Evolutionary conservation across 148 eudicot genomes (phyloP).

Genomic region (Fagopyrum esculentum): DNA sequence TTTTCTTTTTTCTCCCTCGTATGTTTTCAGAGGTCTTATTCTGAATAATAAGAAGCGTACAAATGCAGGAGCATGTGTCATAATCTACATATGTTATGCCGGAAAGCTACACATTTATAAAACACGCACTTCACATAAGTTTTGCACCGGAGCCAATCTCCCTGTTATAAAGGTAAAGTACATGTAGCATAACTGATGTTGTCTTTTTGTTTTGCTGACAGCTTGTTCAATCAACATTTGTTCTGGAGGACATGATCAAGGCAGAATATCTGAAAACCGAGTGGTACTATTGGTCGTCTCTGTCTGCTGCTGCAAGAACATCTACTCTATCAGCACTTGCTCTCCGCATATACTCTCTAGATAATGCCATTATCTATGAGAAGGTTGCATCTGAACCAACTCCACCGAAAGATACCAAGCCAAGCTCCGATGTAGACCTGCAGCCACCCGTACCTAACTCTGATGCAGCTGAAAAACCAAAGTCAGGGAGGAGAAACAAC

Average conservation of each 20-base stretch:
- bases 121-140: no score
- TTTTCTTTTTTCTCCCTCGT: not conserved
- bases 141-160: no score
- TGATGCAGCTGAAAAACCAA: constrained; percentile 33
- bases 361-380: constrained; percentile 51
- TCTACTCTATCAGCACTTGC: constrained; percentile 61
- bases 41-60: no score
- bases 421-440: constrained; percentile 24
- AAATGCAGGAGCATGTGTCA: no score
- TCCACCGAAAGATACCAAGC: constrained; percentile 17
- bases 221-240: constrained; percentile 64
- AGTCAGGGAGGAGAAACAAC: constrained; percentile 31
- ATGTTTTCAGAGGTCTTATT: not conserved
- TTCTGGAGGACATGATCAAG: constrained; percentile 70
- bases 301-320: constrained; percentile 60
- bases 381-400: constrained; percentile 19
- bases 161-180: no score
- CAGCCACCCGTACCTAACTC: constrained; percentile 23
- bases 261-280: constrained; percentile 46
- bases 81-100: no score
- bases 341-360: constrained; percentile 57
- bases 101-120: no score
- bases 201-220: constrained; percentile 17
- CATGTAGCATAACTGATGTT: not conserved
- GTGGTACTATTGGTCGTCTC: constrained; percentile 84